Conservation (phyloP, 345 rosid species). For the Nephelium lappaceum region DNA sequence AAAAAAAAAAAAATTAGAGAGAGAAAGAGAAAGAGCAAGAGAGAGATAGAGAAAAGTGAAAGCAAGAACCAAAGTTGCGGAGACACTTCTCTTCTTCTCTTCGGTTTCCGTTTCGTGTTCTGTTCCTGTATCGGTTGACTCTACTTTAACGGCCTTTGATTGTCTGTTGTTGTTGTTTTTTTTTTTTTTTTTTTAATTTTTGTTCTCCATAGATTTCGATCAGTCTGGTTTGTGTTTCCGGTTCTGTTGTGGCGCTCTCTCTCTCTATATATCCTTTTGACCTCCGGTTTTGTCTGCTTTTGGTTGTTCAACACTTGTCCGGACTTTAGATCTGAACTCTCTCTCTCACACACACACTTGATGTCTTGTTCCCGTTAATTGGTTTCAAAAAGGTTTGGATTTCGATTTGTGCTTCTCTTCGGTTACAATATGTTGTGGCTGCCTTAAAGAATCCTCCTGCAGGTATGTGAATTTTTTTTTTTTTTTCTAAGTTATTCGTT, state of each 20-base stretch:
- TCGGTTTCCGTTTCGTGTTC: constrained; percentile 1
- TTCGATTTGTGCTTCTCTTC: background rate
- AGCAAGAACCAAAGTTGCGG: constrained; percentile 30
- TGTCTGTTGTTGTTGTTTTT: background rate
- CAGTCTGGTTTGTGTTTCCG: background rate
- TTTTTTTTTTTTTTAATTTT: too few relatives aligned
- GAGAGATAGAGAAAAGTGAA: constrained; percentile 25
- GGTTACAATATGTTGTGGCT: background rate
- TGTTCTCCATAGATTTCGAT: background rate
- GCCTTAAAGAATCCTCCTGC: background rate
- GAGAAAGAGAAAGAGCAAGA: constrained; percentile 7
- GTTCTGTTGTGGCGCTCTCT: background rate
- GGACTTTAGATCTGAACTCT: background rate
- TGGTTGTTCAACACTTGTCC: background rate
- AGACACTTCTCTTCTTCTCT: constrained; percentile 14
- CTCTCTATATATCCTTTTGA: background rate
- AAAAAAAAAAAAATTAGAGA: background rate
- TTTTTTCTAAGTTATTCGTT: background rate
- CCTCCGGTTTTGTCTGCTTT: background rate
- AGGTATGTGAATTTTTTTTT: background rate
- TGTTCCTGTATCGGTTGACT: constrained; percentile 18
- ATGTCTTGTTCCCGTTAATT: background rate
- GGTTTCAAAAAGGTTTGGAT: background rate
- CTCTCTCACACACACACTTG: background rate
- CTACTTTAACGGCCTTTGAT: background rate